Conservation (phyloP, 2,329 filamentous ascomycete species). For the Alternaria infectoria region DNA sequence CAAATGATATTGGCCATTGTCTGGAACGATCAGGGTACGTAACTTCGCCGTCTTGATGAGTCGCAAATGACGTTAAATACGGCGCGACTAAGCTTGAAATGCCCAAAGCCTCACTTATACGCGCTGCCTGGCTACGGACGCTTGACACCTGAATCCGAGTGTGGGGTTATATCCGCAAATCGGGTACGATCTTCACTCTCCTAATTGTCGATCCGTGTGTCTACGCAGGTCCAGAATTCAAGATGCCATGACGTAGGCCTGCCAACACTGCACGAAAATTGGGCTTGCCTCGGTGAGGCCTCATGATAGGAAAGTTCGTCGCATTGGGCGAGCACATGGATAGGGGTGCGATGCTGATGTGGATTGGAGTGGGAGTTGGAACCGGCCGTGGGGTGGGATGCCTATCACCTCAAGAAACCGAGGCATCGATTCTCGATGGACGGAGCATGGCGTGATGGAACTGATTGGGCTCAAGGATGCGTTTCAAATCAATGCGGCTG, state of each 20-base stretch:
- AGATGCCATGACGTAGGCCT: constrained; percentile 21
- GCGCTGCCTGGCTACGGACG: neutral
- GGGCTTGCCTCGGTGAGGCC: neutral
- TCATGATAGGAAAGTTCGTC: constrained; percentile 10
- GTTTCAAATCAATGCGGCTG: neutral
- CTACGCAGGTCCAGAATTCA: constrained; percentile 22
- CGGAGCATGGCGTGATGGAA: neutral
- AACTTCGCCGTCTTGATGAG: constrained; percentile 8
- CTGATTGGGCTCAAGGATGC: neutral
- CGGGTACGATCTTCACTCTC: constrained; percentile 10
- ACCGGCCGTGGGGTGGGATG: constrained; percentile 19
- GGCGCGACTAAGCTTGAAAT: constrained; percentile 10
- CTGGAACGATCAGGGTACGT: constrained; percentile 2
- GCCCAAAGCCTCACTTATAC: constrained; percentile 20
- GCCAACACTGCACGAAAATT: constrained; percentile 6
- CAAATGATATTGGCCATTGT: constrained; percentile 5
- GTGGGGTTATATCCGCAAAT: neutral
- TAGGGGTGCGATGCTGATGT: constrained; percentile 5
- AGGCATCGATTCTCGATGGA: neutral
- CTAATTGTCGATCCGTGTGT: constrained; percentile 27
- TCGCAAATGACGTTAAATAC: constrained; percentile 3
- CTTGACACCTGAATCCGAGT: neutral
- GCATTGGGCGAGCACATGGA: constrained; percentile 9
- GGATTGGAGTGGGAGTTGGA: constrained; percentile 8
- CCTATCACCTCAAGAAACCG: constrained; percentile 15